Evolutionary conservation across 805 yeast genomes (phyloP).

Genomic region (Candida corydali): DNA sequence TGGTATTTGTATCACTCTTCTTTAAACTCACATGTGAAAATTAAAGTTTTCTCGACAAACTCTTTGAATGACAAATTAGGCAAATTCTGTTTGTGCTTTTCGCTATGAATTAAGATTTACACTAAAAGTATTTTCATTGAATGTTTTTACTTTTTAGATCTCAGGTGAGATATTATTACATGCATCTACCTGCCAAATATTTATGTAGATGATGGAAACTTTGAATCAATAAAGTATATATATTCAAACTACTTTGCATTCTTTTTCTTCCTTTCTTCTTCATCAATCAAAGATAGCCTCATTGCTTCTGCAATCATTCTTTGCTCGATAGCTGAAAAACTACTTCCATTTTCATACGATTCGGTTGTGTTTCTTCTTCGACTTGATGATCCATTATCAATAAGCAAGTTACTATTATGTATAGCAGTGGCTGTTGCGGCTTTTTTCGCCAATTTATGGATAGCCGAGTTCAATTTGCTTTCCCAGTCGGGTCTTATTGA

Average conservation of each 20-base stretch:
- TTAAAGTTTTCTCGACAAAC: too few relatives aligned
- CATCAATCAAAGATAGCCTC: conserved; percentile 67
- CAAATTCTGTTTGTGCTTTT: too few relatives aligned
- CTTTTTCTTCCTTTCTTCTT: conserved; percentile 46
- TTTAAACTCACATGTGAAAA: too few relatives aligned
- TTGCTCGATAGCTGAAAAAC: conserved; percentile 42
- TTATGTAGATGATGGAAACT: too few relatives aligned
- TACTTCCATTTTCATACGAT: background rate
- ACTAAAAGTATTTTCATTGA: too few relatives aligned
- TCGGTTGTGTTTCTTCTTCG: conserved; percentile 7
- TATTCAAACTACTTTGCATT: background rate
- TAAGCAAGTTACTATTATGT: conserved; percentile 77
- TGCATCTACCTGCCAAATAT: too few relatives aligned
- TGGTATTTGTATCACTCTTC: too few relatives aligned
- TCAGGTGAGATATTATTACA: too few relatives aligned
- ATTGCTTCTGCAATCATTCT: conserved; percentile 84
- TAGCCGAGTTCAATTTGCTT: conserved; percentile 62
- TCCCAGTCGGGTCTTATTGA: conserved; percentile 93
- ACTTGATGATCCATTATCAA: conserved; percentile 22
- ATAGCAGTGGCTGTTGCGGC: conserved; percentile 94
- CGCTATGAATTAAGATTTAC: too few relatives aligned
- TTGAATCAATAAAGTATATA: too few relatives aligned
- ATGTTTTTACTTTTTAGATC: too few relatives aligned
- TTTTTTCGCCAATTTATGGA: conserved; percentile 73
- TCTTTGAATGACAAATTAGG: too few relatives aligned